These are phyloP conservation scores for Begonia fuchsioides DNA, from an alignment of 306 rosid species.

Conservation along the genomic window DNA sequence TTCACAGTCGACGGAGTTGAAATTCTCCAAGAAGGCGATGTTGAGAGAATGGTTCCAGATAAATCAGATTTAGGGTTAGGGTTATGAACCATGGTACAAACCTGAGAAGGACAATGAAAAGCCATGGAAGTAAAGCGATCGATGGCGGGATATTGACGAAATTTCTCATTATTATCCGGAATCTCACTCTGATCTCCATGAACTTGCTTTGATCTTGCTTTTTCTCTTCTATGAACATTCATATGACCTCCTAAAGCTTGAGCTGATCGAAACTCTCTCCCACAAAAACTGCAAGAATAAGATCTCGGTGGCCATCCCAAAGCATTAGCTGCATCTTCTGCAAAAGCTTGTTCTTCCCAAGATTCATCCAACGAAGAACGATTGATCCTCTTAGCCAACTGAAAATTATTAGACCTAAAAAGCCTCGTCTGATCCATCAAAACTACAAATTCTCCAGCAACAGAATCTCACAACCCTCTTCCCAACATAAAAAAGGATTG, in stretches of 20 bases:
- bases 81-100: slow-evolving; percentile 27
- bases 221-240: slow-evolving; percentile 92
- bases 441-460: neutral
- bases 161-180: slow-evolving; percentile 9
- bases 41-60: slow-evolving; percentile 13
- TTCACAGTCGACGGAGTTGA: slow-evolving; percentile 15
- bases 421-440: slow-evolving; percentile 54
- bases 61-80: slow-evolving; percentile 37
- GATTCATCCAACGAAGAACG: slow-evolving; percentile 27
- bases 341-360: slow-evolving; percentile 96
- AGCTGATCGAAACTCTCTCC: slow-evolving; percentile 86
- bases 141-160: slow-evolving; percentile 8
- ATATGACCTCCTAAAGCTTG: slow-evolving; percentile 94
- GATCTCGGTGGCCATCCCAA: slow-evolving; percentile 97
- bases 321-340: slow-evolving; percentile 59
- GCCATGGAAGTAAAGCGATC: slow-evolving; percentile 18
- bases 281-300: slow-evolving; percentile 79
- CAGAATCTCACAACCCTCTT: neutral
- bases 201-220: slow-evolving; percentile 58
- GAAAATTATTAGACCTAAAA: slow-evolving; percentile 24
- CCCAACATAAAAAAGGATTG: neutral
- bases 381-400: slow-evolving; percentile 5
- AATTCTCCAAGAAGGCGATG: slow-evolving; percentile 25
- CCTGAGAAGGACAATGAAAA: slow-evolving; percentile 28
- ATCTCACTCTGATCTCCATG: slow-evolving; percentile 17